Percentiles rank a stretch among this genome's conserved stretches.
These are phyloP conservation scores for Lachancea thermotolerans DNA, from an alignment of 805 yeast genomes.

Conservation along the genomic window DNA sequence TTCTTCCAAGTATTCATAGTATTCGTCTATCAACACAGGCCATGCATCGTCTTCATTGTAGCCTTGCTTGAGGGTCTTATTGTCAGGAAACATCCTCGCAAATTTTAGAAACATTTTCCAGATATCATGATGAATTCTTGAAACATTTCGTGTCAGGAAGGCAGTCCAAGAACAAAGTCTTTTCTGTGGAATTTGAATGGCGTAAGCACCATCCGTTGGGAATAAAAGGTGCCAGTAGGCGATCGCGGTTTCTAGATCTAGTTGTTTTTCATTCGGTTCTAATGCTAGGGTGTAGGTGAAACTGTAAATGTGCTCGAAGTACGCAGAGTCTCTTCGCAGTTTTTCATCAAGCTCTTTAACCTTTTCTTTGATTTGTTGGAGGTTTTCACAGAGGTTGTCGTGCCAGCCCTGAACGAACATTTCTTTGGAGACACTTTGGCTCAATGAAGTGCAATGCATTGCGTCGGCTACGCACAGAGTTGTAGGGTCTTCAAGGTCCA, in stretches of 20 bases:
- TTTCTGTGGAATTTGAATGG: constrained; percentile 20
- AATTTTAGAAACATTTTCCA: constrained; percentile 83
- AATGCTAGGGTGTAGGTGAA: constrained; percentile 64
- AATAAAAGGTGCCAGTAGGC: constrained; percentile 76
- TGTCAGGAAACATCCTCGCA: constrained; percentile 43
- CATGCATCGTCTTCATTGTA: constrained; percentile 84
- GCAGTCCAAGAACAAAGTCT: constrained; percentile 50
- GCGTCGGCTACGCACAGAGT: constrained; percentile 67
- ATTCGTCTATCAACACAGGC: constrained; percentile 87
- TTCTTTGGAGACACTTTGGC: constrained; percentile 17
- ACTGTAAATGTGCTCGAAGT: constrained; percentile 54
- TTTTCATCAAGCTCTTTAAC: constrained; percentile 31
- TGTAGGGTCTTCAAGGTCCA: constrained; percentile 67
- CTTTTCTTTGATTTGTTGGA: constrained; percentile 41
- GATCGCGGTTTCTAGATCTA: constrained; percentile 53
- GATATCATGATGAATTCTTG: constrained; percentile 57
- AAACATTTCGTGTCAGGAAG: constrained; percentile 36
- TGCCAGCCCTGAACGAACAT: constrained; percentile 22
- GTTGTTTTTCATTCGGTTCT: constrained; percentile 51
- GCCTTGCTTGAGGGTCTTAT: constrained; percentile 41
- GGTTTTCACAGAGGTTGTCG: constrained; percentile 27
- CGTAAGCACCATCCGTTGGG: constrained; percentile 8
- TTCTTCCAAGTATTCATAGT: constrained; percentile 48
- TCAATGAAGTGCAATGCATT: constrained; percentile 36
- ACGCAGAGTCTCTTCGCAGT: constrained; percentile 33